Evolutionary conservation across 495 filamentous ascomycete species (phyloP).

Genomic region (Aspergillus coremiiformis): DNA sequence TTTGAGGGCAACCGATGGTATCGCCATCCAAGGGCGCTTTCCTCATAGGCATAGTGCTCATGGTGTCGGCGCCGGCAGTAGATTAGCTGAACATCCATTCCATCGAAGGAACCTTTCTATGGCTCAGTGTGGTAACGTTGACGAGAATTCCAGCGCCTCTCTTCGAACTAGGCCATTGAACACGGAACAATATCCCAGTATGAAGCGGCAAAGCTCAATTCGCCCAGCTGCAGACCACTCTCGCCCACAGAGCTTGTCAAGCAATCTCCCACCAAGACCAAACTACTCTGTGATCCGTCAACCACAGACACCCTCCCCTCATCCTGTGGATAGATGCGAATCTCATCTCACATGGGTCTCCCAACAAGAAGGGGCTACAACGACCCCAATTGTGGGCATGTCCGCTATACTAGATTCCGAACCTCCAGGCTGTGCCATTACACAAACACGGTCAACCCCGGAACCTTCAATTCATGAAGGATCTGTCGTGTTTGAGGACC

Average conservation of each 20-base stretch:
- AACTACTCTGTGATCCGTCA: neutral
- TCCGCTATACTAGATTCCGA: neutral
- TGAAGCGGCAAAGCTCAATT: neutral
- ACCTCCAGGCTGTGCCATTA: neutral
- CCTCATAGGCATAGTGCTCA: slow-evolving; percentile 34
- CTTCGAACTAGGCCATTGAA: neutral
- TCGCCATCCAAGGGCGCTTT: slow-evolving; percentile 32
- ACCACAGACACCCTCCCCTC: neutral
- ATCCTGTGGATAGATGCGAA: slow-evolving; percentile 2
- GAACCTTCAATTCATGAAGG: neutral
- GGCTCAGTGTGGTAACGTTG: slow-evolving; percentile 8
- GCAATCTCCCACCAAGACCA: neutral
- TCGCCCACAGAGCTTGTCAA: neutral
- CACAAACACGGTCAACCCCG: slow-evolving; percentile 4
- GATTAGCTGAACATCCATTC: slow-evolving; percentile 32
- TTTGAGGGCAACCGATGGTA: slow-evolving; percentile 33
- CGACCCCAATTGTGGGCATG: neutral
- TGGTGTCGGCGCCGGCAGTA: slow-evolving; percentile 21
- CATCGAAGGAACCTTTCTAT: slow-evolving; percentile 20
- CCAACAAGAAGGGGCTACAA: neutral
- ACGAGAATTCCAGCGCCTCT: neutral
- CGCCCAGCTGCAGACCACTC: neutral
- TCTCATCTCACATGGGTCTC: slow-evolving; percentile 6
- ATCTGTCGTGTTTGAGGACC: neutral
- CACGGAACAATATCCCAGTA: neutral